phyloP scores from a whole-genome alignment of 2,329 filamentous ascomycete genomes.

The Achaetomium macrosporum region DNA sequence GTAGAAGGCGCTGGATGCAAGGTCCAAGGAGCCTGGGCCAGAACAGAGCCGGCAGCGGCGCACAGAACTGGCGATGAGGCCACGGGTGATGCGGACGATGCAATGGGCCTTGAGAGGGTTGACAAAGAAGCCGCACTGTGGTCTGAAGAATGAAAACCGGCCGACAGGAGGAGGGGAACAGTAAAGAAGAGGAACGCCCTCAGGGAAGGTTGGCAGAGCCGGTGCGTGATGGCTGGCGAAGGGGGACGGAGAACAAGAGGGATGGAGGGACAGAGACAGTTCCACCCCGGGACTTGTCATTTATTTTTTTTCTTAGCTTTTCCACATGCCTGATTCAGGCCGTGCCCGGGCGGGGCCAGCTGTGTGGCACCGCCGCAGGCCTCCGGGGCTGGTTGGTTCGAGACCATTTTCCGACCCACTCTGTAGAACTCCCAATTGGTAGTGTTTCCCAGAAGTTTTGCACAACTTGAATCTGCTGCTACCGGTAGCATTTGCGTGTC shows the following conservation, averaged over 20 bases:
- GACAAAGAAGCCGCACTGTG: constrained; percentile 24
- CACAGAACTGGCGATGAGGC: constrained; percentile 6
- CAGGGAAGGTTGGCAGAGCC: constrained; percentile 38
- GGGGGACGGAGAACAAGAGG: constrained; percentile 9
- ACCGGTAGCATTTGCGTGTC: no score
- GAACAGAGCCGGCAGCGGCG: neutral
- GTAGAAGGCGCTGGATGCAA: neutral
- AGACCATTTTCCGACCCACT: neutral
- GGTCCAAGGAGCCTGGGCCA: neutral
- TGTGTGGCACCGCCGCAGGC: neutral
- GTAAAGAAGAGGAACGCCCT: constrained; percentile 38
- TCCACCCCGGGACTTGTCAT: constrained; percentile 26
- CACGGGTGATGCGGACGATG: constrained; percentile 15
- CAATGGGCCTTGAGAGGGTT: constrained; percentile 24
- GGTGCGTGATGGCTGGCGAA: constrained; percentile 31
- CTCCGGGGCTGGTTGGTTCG: constrained; percentile 14
- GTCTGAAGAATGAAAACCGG: constrained; percentile 23
- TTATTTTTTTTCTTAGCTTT: constrained; percentile 23
- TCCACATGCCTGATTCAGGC: constrained; percentile 23
- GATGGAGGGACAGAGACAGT: constrained; percentile 14
- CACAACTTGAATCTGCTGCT: no score
- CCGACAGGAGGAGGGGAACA: constrained; percentile 23
- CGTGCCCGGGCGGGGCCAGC: constrained; percentile 8
- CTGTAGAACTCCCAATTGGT: no score
- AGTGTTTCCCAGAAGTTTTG: no score